Evolutionary conservation across 208 protist genomes (phyloP), one percentile per base, ranked within the genome.

Genomic region (Trichomonas vaginalis): DNA sequence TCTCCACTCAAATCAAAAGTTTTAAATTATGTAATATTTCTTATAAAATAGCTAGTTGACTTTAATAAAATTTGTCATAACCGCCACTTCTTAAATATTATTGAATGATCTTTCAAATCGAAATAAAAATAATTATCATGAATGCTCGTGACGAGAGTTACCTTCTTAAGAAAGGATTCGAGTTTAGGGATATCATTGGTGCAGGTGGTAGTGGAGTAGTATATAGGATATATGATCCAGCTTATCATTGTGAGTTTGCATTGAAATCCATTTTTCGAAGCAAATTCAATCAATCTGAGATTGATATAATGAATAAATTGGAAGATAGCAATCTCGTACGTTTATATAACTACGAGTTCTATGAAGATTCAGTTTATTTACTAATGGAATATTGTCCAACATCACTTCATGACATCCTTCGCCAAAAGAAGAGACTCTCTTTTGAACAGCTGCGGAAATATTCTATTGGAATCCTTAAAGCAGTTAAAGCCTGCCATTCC

Each of bases 401-500:
- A 32, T 70, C 56, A 6, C 56, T 70, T 70, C 21, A 70, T n/a
- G n/a, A 70, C 2, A n/a, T n/a, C 21, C 21, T 70, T 70, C n/a
- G 17, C 21, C 17, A 70, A 27, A 8, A 27, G 21, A 70, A 70
- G 2, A 2, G 56, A 70, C 6, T 70, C 2, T n/a, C 2, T 70
- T 70, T 12, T 12, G 56, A 70, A 4, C 56, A 70, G 56, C 21
- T 70, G 21, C 17, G 21, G 21, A 70, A 27, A 27, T 70, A 70
- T 27, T 32, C 56, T n/a, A 70, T 70, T 27, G 56, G 56, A 4
- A 97, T 97, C 95, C 95, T 97, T 17, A 95, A 96, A 80, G 96
- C 96, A 15, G 97, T 98, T 32, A 27, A 97, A 45, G 95, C 61
- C 15, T 96, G 97, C 42, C 97, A 97, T 82, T 37, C 97, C 95